Percentiles rank a stretch among this genome's conserved stretches.
Conservation (phyloP, 1,284 basidiomycete genomes). For the Afroboletus lepidellus region DNA sequence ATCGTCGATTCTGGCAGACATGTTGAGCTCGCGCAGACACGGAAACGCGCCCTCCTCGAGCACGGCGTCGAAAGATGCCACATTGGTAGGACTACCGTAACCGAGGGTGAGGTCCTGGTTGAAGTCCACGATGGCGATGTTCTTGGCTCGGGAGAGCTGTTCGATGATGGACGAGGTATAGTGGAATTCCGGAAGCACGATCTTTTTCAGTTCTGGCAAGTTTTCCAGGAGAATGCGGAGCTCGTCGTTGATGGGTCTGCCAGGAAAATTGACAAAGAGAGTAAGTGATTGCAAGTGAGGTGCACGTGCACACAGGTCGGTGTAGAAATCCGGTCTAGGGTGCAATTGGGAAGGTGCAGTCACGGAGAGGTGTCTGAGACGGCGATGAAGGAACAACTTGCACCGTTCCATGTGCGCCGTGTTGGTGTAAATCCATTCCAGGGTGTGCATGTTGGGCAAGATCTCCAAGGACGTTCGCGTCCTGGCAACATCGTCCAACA, state of each 20-base stretch:
- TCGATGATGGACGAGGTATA: constrained; percentile 47
- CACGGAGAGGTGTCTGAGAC: constrained; percentile 36
- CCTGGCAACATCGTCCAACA: constrained; percentile 55
- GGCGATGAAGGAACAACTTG: constrained; percentile 46
- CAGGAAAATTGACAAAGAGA: constrained; percentile 39
- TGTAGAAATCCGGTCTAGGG: constrained; percentile 39
- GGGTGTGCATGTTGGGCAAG: constrained; percentile 51
- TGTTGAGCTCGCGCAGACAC: constrained; percentile 49
- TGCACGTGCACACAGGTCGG: constrained; percentile 52
- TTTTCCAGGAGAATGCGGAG: constrained; percentile 39
- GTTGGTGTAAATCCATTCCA: constrained; percentile 39
- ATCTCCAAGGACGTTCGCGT: constrained; percentile 51
- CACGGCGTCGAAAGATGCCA: constrained; percentile 42
- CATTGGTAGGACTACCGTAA: constrained; percentile 42
- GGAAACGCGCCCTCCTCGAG: constrained; percentile 53
- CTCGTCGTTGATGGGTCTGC: constrained; percentile 37
- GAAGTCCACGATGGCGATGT: constrained; percentile 50
- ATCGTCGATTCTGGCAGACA: constrained; percentile 44
- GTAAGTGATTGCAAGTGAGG: constrained; percentile 47
- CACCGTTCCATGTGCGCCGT: constrained; percentile 33
- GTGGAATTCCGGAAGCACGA: constrained; percentile 52
- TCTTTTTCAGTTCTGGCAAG: constrained; percentile 45
- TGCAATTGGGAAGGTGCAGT: constrained; percentile 15
- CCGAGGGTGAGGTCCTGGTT: constrained; percentile 45
- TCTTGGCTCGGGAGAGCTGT: constrained; percentile 43